Percentiles rank a stretch among this genome's conserved stretches.
Evolutionary conservation across 2,329 filamentous ascomycete genomes (phyloP).

Genomic region (Colletotrichum sp.): DNA sequence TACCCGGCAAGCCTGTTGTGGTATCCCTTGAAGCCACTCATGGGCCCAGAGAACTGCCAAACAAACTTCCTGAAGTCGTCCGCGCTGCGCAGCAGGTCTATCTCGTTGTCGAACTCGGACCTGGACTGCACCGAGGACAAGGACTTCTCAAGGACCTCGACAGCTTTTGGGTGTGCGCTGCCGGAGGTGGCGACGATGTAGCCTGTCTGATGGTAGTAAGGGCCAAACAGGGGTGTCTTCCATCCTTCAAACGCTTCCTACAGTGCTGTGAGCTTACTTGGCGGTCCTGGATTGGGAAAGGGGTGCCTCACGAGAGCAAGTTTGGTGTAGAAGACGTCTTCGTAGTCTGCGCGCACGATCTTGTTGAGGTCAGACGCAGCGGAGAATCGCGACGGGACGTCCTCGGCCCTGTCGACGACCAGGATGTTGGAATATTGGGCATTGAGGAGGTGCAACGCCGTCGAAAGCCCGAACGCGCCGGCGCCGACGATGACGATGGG

Average conservation of each 20-base stretch:
- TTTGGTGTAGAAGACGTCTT: conserved; percentile 61
- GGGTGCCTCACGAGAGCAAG: conserved; percentile 27
- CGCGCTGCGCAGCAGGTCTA: conserved; percentile 32
- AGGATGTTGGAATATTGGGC: conserved; percentile 50
- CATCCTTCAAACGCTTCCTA: conserved; percentile 57
- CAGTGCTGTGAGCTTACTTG: conserved; percentile 24
- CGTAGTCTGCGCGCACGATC: conserved; percentile 64
- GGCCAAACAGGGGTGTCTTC: conserved; percentile 55
- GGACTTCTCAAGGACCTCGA: conserved; percentile 48
- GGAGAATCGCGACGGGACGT: conserved; percentile 49
- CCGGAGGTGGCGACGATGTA: conserved; percentile 54
- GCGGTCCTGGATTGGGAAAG: not conserved
- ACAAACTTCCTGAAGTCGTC: conserved; percentile 45
- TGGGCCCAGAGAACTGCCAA: conserved; percentile 52
- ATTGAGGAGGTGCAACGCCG: conserved; percentile 48
- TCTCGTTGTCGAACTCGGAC: conserved; percentile 27
- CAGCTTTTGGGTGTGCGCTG: conserved; percentile 50
- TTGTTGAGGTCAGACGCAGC: conserved; percentile 67
- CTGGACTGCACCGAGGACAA: conserved; percentile 43
- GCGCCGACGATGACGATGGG: conserved; percentile 44
- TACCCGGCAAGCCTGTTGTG: conserved; percentile 63
- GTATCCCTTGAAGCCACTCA: conserved; percentile 63
- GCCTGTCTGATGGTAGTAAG: conserved; percentile 50
- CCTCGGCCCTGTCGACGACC: conserved; percentile 46
- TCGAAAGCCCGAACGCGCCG: conserved; percentile 57